A percentile compares a stretch with the other conserved stretches of the same genome.
These are phyloP conservation scores for Trichoderma arundinaceum DNA, from an alignment of 2,329 filamentous ascomycete genomes.

Conservation along the genomic window DNA sequence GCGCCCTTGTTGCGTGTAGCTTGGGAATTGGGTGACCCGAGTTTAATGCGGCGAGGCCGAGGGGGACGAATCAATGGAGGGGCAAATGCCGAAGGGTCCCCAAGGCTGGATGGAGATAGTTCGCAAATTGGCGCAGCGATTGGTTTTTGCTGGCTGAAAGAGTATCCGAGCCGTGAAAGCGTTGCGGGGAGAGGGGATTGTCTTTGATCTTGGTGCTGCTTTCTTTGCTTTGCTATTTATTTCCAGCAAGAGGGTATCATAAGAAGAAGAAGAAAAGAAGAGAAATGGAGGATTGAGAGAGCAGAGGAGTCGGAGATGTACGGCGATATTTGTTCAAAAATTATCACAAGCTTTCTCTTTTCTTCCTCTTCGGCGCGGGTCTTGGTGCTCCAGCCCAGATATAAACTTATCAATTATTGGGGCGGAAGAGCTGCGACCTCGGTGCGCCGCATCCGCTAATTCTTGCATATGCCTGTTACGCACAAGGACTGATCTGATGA, in stretches of 20 bases:
- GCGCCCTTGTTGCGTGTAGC: not conserved
- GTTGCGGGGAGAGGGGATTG: not conserved
- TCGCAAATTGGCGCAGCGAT: not conserved
- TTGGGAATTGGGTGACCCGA: not conserved
- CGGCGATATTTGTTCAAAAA: not conserved
- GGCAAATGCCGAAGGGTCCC: conserved; percentile 12
- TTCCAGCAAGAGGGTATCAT: not conserved
- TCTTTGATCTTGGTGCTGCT: not conserved
- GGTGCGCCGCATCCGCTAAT: conserved; percentile 9
- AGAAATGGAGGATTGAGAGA: not conserved
- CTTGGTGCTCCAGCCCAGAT: not conserved
- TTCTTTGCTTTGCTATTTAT: not conserved
- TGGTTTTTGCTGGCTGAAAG: not conserved
- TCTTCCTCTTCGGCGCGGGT: not conserved
- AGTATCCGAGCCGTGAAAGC: conserved; percentile 1
- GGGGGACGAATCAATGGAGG: not conserved
- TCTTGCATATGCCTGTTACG: no score
- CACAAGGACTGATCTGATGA: not conserved
- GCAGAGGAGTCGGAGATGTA: no score
- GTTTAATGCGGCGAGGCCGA: conserved; percentile 17
- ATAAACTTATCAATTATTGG: not conserved
- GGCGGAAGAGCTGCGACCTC: not conserved
- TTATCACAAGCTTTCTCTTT: not conserved
- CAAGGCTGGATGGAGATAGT: conserved; percentile 5
- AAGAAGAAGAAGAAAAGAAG: no score